phyloP scores from a whole-genome alignment of 1,284 basidiomycete genomes.

The Meira nashicola region DNA sequence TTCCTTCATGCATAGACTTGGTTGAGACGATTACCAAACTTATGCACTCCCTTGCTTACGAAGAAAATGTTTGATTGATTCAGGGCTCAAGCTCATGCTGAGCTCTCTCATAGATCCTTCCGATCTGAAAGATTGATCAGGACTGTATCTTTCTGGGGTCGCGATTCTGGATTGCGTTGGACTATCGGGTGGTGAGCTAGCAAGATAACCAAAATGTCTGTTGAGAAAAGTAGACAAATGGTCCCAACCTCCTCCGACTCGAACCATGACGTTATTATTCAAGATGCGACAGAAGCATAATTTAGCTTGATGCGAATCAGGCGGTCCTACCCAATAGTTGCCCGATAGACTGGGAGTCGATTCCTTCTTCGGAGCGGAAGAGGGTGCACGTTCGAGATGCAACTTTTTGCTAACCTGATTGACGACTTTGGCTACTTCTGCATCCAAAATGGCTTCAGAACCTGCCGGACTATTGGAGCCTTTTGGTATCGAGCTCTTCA shows the following conservation, averaged over 20 bases:
- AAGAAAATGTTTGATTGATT: too few relatives aligned
- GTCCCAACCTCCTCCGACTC: constrained; percentile 52
- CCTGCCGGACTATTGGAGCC: constrained; percentile 37
- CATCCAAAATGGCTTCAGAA: constrained; percentile 80
- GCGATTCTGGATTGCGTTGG: too few relatives aligned
- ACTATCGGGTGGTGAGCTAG: background rate
- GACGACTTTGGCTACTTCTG: constrained; percentile 83
- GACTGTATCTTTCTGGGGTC: too few relatives aligned
- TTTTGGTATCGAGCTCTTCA: too few relatives aligned
- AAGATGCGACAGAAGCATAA: constrained; percentile 49
- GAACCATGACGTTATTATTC: constrained; percentile 48
- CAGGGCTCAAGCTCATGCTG: too few relatives aligned
- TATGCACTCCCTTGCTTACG: too few relatives aligned
- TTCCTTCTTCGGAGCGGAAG: background rate
- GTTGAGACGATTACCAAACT: too few relatives aligned
- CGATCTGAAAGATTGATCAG: too few relatives aligned
- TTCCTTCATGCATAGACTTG: too few relatives aligned
- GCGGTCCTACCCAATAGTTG: constrained; percentile 46
- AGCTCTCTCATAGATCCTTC: too few relatives aligned
- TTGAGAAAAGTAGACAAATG: constrained; percentile 39
- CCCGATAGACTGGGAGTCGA: constrained; percentile 21
- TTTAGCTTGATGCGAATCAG: constrained; percentile 24
- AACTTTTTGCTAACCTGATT: constrained; percentile 70
- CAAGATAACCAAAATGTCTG: constrained; percentile 5
- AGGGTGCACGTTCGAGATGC: constrained; percentile 19